Percentiles rank a stretch among this genome's conserved stretches.
Conservation (phyloP, 306 rosid species). For the Cotoneaster glaucophyllus region DNA sequence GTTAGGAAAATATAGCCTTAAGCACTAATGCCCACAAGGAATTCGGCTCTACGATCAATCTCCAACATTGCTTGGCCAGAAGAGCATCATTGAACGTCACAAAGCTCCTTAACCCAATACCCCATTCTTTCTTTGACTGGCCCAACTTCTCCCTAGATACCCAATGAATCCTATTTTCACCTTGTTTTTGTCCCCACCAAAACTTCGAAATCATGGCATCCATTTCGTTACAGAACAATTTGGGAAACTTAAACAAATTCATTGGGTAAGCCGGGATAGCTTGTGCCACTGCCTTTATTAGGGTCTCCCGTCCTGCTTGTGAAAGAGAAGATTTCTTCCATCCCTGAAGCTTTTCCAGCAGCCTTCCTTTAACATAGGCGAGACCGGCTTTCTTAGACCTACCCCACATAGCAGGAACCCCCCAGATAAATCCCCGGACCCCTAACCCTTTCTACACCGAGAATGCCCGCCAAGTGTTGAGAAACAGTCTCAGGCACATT, state of each 20-base stretch:
- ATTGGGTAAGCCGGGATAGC: background rate
- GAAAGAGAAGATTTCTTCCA: background rate
- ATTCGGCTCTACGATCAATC: background rate
- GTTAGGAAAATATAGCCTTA: background rate
- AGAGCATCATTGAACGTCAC: background rate
- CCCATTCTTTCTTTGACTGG: fast-evolving
- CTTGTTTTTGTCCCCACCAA: background rate
- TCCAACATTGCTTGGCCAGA: background rate
- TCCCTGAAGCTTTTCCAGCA: background rate
- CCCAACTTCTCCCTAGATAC: background rate
- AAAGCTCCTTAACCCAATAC: background rate
- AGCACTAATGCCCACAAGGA: background rate
- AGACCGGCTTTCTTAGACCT: background rate
- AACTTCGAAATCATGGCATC: too few relatives aligned
- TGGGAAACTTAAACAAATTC: background rate
- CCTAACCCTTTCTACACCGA: background rate
- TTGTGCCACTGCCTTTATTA: background rate
- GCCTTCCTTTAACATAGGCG: background rate
- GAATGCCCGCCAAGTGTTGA: too few relatives aligned
- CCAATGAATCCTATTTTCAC: background rate
- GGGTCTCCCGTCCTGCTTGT: background rate
- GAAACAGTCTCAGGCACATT: too few relatives aligned
- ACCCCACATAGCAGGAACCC: background rate
- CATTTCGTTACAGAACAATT: too few relatives aligned
- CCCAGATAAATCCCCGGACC: background rate